Base-by-base conservation (phyloP, 768 basidiomycete species). In the Glaciozyma martinii region DNA sequence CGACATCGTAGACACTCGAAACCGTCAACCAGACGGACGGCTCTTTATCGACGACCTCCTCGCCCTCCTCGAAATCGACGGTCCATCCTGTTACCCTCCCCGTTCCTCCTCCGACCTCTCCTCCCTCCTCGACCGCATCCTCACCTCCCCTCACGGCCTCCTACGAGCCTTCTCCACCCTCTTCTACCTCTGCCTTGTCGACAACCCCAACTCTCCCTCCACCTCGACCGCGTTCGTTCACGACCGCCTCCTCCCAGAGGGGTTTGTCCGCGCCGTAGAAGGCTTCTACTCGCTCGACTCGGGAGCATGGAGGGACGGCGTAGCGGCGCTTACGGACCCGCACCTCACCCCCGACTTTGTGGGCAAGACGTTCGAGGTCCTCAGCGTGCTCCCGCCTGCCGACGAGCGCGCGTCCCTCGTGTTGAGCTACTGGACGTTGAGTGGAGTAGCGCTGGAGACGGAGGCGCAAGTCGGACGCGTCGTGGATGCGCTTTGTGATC, bases 231-330 rank as follows among this genome's bases (percentile, higher is more conserved):
- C 13, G 18, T 58, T 59, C 44, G 62, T 64, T 7, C 47, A 32
- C n/a, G 33, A 54, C 47, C 46, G 44, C 18, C 53, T 64, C 56
- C 63, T 70, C 47, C 68, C 68, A 5, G n/a, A 50, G 19, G 56
- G 61, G 18, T 66, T 66, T 57, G 18, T 56, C 16, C 68, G 61
- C 47, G 37, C 57, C 8, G 46, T 64, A 49, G 54, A 58, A 25
- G 68, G 60, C 10, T 62, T 70, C 54, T 57, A 62, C 60, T 50
- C 65, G 25, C 60, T 70, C 65, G 68, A 70, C 57, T 9, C 46
- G 6, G 62, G 23, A 7, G 12, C 56, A 13, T 66, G 63, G 44
- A 12, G 32, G 23, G 19, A 18, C 16, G 68, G 46, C 47, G 57
- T 70, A 18, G 25, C 40, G 19, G 60, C 63, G 27, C 53, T 70